Base-by-base conservation (phyloP, 345 rosid genomes). In the Kandelia obovata region DNA sequence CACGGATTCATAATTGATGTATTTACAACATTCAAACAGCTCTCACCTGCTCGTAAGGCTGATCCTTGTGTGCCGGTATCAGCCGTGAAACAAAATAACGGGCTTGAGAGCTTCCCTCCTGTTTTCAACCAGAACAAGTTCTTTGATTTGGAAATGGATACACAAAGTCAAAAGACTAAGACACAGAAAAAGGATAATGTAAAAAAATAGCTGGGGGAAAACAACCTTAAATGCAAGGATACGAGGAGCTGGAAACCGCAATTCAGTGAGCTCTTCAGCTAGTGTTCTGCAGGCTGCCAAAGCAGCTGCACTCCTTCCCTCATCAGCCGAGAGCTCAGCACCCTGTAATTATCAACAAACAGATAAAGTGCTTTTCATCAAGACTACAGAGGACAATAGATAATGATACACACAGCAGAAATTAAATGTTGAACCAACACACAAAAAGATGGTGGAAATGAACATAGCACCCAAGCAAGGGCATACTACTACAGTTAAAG, bases 31-130 rank as follows among this genome's bases (percentile, higher is more conserved):
- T 0, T 25, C 20, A 25, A 20, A 16, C 51, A 7, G 34, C 53
- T 43, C 73, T 80, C 59, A 95, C 97, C 92, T 92, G 99, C 63
- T 96, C 96, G 63, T 96, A 96, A 49, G 99, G 96, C 75, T 97
- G 97, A 78, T 96, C 98, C 85, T 92, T 96, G 83, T 92, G 98
- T 47, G 97, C 98, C 17, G 99, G 95, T 74, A 96, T 96, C 79
- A 92, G 80, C 76, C 95, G 86, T 61, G 96, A 86, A 66, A 90
- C 90, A 79, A 96, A 96, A 73, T 88, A 96, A 58, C 99, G 83
- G 23, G 99, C 97, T 80, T 82, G 98, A 35, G 99, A 96, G 79
- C 96, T 92, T 61, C 97, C 91, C 71, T 96, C 98, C 98, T 96
- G 88, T 78, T 65, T 77, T 53, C 61, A 68, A 69, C 46, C 39